These are phyloP conservation scores for Magnaporthiopsis incrustans DNA, from an alignment of 2,329 filamentous ascomycete species.

Conservation along the genomic window DNA sequence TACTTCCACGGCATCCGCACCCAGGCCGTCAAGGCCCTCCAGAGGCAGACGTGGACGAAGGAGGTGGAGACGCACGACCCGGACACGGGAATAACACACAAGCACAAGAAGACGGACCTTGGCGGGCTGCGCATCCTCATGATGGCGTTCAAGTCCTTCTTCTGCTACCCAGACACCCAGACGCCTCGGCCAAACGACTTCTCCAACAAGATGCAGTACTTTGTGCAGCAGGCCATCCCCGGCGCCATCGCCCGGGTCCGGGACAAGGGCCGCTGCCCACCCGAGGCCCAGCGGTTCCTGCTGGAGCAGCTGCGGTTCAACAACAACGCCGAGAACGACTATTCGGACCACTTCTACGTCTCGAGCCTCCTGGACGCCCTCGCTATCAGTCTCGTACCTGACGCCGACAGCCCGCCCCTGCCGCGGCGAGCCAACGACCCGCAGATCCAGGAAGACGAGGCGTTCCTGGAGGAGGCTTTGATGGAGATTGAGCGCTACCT, in stretches of 20 bases:
- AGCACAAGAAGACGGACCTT: conserved; percentile 43
- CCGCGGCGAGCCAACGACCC: conserved; percentile 1
- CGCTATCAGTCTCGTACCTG: conserved; percentile 48
- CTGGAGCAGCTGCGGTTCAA: conserved; percentile 88
- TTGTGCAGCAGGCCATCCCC: conserved; percentile 76
- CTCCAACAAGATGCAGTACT: conserved; percentile 74
- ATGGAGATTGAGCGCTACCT: conserved; percentile 60
- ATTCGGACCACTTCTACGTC: conserved; percentile 85
- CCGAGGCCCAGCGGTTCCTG: conserved; percentile 73
- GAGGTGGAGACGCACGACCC: conserved; percentile 5
- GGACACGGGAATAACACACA: conserved; percentile 40
- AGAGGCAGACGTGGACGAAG: conserved; percentile 53
- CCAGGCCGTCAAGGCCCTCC: conserved; percentile 72
- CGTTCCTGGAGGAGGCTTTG: conserved; percentile 44
- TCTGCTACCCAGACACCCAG: conserved; percentile 69
- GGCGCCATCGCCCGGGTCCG: conserved; percentile 72
- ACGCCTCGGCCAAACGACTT: conserved; percentile 91
- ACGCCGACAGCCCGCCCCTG: conserved; percentile 10
- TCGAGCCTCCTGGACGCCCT: conserved; percentile 64
- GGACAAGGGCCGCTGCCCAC: conserved; percentile 70
- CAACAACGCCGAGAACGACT: conserved; percentile 84
- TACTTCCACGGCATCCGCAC: conserved; percentile 92
- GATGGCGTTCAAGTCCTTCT: conserved; percentile 80
- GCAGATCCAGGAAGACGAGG: conserved; percentile 26
- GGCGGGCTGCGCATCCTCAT: conserved; percentile 78